Evolutionary conservation across 2,329 filamentous ascomycete species (phyloP), one percentile per base, ranked within the genome.

Genomic region (Fusarium dimerum): DNA sequence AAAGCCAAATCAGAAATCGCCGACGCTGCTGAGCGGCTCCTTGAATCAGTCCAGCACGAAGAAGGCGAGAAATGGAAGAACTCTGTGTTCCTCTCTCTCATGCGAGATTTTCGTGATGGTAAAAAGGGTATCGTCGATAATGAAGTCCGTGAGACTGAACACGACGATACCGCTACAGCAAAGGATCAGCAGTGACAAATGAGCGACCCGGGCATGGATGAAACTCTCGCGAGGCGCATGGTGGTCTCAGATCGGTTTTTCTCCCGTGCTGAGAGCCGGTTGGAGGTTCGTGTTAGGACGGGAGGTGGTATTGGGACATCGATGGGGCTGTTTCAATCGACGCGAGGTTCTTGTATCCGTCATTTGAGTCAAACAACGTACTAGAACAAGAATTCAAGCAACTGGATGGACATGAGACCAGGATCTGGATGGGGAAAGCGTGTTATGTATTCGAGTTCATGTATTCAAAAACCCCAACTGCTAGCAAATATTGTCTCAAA

Each of bases 51-150:
- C 20, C 66, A 74, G 56, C 74, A 77, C 47, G 75, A 77, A 54
- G 65, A 68, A 42, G 73, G 74, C 40, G 75, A 77, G 9, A 77
- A 77, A 56, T 77, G 75, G 75, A 74, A 75, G 56, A 75, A 77
- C 42, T 77, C 75, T 0, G 64, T 69, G n/a, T 77, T 77, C 40
- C 63, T 77, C 8, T 71, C 71, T 0, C 66, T 77, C 5, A 77
- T 77, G 75, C 71, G 73, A 16, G 75, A 77, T 49, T 76, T 77
- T 43, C 67, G 73, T 9, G 75, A 77, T 44, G 75, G 75, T 2
- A 70, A 63, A 18, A 77, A 77, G 56, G 74, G 76, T 17, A 75
- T 77, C 44, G 60, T 76, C 12, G 69, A 74, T 41, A 70, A 76
- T 32, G 67, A 76, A 60, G 73, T 77, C 26, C 66, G 66, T 6